Percentiles rank a stretch among this genome's conserved stretches.
Evolutionary conservation across 106 monocot species (phyloP).

Genomic region (Dendrobium officinale): DNA sequence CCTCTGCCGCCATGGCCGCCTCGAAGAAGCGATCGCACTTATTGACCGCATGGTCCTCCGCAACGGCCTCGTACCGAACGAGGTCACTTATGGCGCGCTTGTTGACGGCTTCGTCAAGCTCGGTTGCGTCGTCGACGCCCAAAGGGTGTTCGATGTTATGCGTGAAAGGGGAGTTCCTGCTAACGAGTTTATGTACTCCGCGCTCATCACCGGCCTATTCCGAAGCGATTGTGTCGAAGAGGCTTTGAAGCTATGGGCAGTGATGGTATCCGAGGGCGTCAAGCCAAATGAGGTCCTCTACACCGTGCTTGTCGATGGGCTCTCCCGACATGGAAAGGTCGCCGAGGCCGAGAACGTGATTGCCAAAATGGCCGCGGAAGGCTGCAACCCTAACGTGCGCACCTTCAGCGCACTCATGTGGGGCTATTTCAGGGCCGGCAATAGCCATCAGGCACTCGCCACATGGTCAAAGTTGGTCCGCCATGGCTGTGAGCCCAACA

Average conservation of each 20-base stretch:
- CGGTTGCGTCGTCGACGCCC: constrained; percentile 42
- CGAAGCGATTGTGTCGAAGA: constrained; percentile 26
- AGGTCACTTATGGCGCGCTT: constrained; percentile 66
- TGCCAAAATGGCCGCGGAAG: constrained; percentile 37
- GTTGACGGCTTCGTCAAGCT: constrained; percentile 53
- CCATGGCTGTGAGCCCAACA: constrained; percentile 41
- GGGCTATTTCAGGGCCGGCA: constrained; percentile 59
- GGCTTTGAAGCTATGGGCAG: constrained; percentile 54
- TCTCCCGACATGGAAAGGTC: constrained; percentile 34
- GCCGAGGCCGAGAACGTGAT: constrained; percentile 50
- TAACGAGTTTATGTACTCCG: constrained; percentile 72
- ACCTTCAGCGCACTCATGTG: constrained; percentile 60
- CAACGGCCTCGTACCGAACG: constrained; percentile 42
- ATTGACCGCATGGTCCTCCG: constrained; percentile 47
- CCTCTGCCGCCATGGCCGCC: constrained; percentile 42
- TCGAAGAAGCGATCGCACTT: constrained; percentile 40
- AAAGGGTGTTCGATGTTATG: constrained; percentile 42
- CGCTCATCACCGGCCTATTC: constrained; percentile 50
- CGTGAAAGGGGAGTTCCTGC: constrained; percentile 22
- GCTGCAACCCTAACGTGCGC: constrained; percentile 47
- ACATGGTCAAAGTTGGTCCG: constrained; percentile 59
- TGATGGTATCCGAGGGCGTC: constrained; percentile 42
- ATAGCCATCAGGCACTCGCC: constrained; percentile 31
- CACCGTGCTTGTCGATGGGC: constrained; percentile 60
- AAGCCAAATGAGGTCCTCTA: constrained; percentile 65